These are phyloP conservation scores for Chrysochromulina parva DNA, from an alignment of 78 protist genomes.

Conservation along the genomic window DNA sequence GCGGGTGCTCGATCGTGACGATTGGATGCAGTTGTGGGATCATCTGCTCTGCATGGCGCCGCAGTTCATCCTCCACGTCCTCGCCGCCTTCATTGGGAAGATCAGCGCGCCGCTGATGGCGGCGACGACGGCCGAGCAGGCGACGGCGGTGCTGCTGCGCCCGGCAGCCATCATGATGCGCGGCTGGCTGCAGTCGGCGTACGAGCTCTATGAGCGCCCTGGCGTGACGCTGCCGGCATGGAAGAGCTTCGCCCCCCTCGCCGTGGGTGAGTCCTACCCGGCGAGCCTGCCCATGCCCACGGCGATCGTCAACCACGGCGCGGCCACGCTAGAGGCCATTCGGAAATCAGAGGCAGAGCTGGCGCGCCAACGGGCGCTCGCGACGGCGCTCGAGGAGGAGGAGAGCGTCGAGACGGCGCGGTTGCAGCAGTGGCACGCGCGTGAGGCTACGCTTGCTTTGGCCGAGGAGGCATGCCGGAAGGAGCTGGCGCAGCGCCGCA, in stretches of 20 bases:
- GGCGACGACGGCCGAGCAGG: not conserved
- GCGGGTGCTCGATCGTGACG: slow-evolving; percentile 20
- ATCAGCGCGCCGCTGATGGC: not conserved
- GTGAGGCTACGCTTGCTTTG: no score
- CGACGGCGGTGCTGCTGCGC: not conserved
- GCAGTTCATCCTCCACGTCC: not conserved
- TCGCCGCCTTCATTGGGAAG: not conserved
- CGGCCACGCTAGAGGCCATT: not conserved
- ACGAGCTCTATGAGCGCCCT: not conserved
- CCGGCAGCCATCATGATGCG: not conserved
- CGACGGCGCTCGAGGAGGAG: not conserved
- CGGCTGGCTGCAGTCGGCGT: not conserved
- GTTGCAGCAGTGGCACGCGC: no score
- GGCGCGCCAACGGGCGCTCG: not conserved
- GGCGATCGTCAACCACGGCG: not conserved
- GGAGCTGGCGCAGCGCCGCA: no score
- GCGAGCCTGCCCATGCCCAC: not conserved
- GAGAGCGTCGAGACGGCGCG: not conserved
- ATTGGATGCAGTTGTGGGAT: slow-evolving; percentile 51
- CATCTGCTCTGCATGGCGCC: slow-evolving; percentile 26
- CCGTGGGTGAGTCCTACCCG: not conserved
- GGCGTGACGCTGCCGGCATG: not conserved
- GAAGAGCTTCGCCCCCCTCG: not conserved
- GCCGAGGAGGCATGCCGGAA: no score
- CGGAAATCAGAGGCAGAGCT: not conserved